Base-by-base conservation (phyloP, 176 grass and related monocot species). In the Eleusine indica region DNA sequence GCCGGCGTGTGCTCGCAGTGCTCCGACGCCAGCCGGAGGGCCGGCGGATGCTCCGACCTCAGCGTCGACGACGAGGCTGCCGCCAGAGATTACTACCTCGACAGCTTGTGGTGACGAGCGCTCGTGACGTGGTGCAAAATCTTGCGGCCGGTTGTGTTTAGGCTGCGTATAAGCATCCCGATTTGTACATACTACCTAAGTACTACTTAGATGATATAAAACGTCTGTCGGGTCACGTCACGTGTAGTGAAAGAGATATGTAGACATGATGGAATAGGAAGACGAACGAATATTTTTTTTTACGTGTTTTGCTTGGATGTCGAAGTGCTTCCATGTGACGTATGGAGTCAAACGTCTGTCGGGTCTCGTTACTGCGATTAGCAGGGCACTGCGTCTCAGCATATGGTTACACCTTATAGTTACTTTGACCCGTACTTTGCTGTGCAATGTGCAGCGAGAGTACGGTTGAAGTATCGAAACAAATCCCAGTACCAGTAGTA, bases 51-150 rank as follows among this genome's bases (percentile, higher is more conserved):
- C 88, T 84, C 80, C 65, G 66, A 54, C 17, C 68, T 74, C 37
- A 9, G 60, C 16, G 77, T 32, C 51, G 10, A 73, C 40, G 83
- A 91, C 75, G 86, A 90, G 39, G 78, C 60, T 54, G 82, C 85
- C 47, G 82, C 85, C 28, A 89, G 87, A 41, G 86, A 94, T 69
- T 91, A 96, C 75, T 99, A 99, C 89, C 41, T 99, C 86, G 88
- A 99, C 53, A 92, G 81, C 68, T 84, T 92, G 75, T 99, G 97
- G 97, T 98, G 82, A 94, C 95, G 79, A 94, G 41, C 7, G 41
- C 7, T n/a, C 19, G n/a, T 12, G 61, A 29, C n/a, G 30, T 51
- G 54, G 76, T 40, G 56, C 66, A 12, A 19, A 9, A 52, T 7
- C 37, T 5, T 5, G 25, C 30, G 16, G 16, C 15, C 47, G 13